Conservation (phyloP, 1,284 basidiomycete species). For the Cerioporus squamosus region DNA sequence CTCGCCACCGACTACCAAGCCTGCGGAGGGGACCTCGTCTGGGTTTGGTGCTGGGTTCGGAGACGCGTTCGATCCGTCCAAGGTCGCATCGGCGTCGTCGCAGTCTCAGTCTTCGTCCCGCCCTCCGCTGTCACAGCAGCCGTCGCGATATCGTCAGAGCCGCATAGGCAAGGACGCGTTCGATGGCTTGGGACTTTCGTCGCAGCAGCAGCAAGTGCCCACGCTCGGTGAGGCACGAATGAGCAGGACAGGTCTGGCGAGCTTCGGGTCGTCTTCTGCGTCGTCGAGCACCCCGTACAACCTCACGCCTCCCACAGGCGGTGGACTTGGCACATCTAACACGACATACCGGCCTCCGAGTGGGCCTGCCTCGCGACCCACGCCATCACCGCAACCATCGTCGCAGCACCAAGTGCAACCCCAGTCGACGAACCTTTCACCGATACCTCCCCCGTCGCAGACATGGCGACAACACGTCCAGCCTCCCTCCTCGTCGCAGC, state of each 20-base stretch:
- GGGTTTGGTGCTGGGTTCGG: constrained; percentile 48
- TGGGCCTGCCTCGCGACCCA: constrained; percentile 54
- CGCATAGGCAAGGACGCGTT: constrained; percentile 69
- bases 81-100: constrained; percentile 14
- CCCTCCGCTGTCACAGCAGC: constrained; percentile 23
- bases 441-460: constrained; percentile 26
- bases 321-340: constrained; percentile 31
- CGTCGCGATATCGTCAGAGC: constrained; percentile 15
- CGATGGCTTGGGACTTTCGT: constrained; percentile 67
- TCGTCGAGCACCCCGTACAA: constrained; percentile 22
- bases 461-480: constrained; percentile 27
- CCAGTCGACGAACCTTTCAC: constrained; percentile 29
- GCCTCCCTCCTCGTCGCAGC: constrained; percentile 26
- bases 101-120: constrained; percentile 25
- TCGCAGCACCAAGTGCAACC: constrained; percentile 13
- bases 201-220: constrained; percentile 49
- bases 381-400: constrained; percentile 39
- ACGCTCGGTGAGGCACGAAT: constrained; percentile 79
- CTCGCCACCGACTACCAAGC: constrained; percentile 4
- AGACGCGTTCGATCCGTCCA: constrained; percentile 47
- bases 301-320: constrained; percentile 19
- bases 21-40: constrained; percentile 6
- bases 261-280: constrained; percentile 39
- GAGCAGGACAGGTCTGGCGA: constrained; percentile 66
- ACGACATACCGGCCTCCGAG: constrained; percentile 36